These are phyloP conservation scores for Ophiostoma perfectum DNA, from an alignment of 2,329 filamentous ascomycete genomes.

Conservation along the genomic window DNA sequence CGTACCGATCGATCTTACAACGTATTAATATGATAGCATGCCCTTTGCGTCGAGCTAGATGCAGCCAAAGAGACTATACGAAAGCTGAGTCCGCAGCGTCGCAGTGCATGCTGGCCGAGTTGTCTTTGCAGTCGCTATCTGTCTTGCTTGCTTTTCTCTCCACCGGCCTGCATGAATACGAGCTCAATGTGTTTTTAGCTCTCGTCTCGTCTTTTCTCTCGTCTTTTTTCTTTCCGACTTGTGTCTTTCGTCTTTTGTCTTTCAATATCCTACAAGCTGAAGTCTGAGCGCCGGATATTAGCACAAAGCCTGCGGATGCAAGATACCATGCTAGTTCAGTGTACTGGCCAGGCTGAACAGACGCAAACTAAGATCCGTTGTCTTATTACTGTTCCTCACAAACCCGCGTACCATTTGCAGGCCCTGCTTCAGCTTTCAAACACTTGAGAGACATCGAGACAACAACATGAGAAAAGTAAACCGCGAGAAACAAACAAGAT, in stretches of 20 bases:
- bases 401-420: too few species aligned
- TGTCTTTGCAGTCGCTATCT: neutral
- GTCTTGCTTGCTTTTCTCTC: neutral
- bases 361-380: too few species aligned
- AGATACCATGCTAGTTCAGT: too few species aligned
- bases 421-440: too few species aligned
- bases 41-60: neutral
- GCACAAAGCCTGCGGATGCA: neutral
- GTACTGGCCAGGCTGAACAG: too few species aligned
- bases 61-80: neutral
- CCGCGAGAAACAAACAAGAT: too few species aligned
- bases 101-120: neutral
- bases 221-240: neutral
- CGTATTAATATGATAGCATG: neutral
- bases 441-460: too few species aligned
- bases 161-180: slow-evolving; percentile 9
- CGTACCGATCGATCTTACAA: neutral
- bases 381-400: too few species aligned
- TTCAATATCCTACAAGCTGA: neutral
- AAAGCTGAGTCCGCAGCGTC: slow-evolving; percentile 8
- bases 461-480: too few species aligned
- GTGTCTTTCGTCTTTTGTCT: neutral
- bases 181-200: neutral
- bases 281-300: neutral
- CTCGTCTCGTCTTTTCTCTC: neutral